Conservation (phyloP, 148 eudicot species). For the Oxyria digyna region DNA sequence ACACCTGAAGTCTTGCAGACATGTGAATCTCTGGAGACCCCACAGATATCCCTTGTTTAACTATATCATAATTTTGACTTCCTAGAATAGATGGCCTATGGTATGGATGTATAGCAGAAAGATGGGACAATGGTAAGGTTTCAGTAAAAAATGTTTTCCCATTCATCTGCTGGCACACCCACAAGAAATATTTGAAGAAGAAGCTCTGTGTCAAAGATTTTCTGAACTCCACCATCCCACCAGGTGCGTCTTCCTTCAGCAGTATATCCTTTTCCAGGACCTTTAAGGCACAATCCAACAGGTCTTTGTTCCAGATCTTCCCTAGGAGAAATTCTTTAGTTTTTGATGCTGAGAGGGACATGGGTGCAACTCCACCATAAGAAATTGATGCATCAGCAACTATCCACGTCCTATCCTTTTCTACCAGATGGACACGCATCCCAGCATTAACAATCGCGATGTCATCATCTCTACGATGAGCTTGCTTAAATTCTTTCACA, state of each 20-base stretch:
- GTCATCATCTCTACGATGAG: slow-evolving; percentile 97
- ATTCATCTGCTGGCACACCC: slow-evolving; percentile 69
- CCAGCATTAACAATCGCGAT: slow-evolving; percentile 97
- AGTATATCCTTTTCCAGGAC: slow-evolving; percentile 58
- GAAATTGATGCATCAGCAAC: slow-evolving; percentile 86
- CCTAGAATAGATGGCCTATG: slow-evolving; percentile 62
- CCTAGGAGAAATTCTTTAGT: slow-evolving; percentile 57
- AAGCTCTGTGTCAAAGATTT: slow-evolving; percentile 74
- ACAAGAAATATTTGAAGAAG: slow-evolving; percentile 80
- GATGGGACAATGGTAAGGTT: slow-evolving; percentile 42
- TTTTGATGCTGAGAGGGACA: slow-evolving; percentile 51
- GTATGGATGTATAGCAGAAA: slow-evolving; percentile 58
- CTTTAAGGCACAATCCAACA: slow-evolving; percentile 47
- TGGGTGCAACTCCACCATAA: slow-evolving; percentile 91
- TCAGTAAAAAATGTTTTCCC: slow-evolving; percentile 32
- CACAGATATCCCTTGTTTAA: slow-evolving; percentile 78
- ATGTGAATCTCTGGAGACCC: slow-evolving; percentile 96
- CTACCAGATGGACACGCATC: slow-evolving; percentile 74
- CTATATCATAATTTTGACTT: slow-evolving; percentile 73
- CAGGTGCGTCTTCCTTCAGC: slow-evolving; percentile 87
- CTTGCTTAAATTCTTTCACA: slow-evolving; percentile 94
- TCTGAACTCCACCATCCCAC: slow-evolving; percentile 98
- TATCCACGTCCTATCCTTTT: slow-evolving; percentile 52
- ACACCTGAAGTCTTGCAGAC: slow-evolving; percentile 87
- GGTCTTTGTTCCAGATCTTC: slow-evolving; percentile 65